phyloP scores from a whole-genome alignment of 1,284 basidiomycete genomes.

The Puccinia novopanici region DNA sequence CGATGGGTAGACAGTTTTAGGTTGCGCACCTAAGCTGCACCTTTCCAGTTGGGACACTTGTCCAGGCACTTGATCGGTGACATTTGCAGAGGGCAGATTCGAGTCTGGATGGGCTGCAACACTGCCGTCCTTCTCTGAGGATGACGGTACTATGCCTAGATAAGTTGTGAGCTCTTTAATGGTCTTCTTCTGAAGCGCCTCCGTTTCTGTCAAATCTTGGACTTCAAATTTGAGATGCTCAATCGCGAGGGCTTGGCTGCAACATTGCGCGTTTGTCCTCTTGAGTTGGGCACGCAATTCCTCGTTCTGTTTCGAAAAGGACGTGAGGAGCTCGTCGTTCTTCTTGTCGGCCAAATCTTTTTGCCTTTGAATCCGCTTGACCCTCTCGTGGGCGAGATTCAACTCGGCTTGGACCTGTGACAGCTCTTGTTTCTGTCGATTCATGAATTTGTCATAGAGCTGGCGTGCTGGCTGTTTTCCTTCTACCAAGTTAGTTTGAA shows the following conservation, averaged over 20 bases:
- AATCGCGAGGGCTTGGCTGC: background rate
- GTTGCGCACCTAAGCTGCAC: background rate
- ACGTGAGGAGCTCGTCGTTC: slow-evolving; percentile 12
- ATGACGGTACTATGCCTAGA: background rate
- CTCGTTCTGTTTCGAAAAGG: slow-evolving; percentile 2
- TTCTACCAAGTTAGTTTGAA: background rate
- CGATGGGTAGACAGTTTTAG: background rate
- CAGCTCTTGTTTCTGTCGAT: background rate
- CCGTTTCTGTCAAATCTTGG: background rate
- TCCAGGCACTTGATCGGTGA: background rate
- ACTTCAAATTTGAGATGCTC: background rate
- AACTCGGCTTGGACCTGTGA: background rate
- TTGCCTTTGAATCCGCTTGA: slow-evolving; percentile 4
- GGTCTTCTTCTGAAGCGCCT: background rate
- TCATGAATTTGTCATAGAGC: background rate
- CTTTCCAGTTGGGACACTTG: slow-evolving; percentile 2
- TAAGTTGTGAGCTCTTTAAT: background rate
- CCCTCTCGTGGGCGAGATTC: background rate
- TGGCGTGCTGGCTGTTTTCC: slow-evolving; percentile 12
- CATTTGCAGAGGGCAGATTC: background rate
- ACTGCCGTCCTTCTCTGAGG: background rate
- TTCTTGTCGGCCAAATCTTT: background rate
- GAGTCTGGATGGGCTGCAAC: background rate
- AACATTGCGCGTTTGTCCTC: background rate
- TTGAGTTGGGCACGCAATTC: background rate